Percentiles rank a stretch among this genome's conserved stretches.
phyloP scores from a whole-genome alignment of 202 grass and related monocot genomes.

The Zizania palustris region DNA sequence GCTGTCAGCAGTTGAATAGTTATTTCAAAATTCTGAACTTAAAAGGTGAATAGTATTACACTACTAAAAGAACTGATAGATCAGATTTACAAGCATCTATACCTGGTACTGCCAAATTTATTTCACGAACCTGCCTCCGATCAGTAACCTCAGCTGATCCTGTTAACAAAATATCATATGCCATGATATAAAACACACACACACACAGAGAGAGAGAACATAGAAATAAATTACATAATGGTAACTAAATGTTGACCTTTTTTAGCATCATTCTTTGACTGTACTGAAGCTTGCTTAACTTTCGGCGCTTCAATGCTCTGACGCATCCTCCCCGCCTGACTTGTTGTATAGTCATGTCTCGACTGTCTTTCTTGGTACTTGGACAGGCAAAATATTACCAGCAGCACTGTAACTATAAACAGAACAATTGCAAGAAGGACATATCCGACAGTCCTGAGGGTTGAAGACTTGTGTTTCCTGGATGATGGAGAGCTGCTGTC shows the following conservation, averaged over 20 bases:
- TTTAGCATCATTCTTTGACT: constrained; percentile 53
- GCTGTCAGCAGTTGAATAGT: constrained; percentile 50
- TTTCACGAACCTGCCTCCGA: no score
- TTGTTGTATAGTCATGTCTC: constrained; percentile 46
- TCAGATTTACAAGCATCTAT: constrained; percentile 28
- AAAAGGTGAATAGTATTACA: constrained; percentile 30
- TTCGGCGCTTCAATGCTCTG: constrained; percentile 60
- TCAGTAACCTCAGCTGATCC: no score
- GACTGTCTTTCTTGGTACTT: constrained; percentile 72
- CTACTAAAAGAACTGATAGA: constrained; percentile 29
- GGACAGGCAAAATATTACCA: constrained; percentile 67
- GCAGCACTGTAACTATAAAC: constrained; percentile 61
- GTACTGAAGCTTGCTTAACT: constrained; percentile 53
- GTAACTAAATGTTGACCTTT: constrained; percentile 54
- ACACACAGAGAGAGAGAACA: not conserved
- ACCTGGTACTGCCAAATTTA: constrained; percentile 40
- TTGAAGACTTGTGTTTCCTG: constrained; percentile 67
- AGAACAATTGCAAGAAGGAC: constrained; percentile 66
- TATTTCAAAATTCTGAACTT: constrained; percentile 27
- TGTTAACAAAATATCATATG: no score
- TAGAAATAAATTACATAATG: constrained; percentile 26
- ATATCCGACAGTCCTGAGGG: constrained; percentile 77
- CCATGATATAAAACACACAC: constrained; percentile 4
- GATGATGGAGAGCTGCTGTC: constrained; percentile 45
- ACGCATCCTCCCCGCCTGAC: constrained; percentile 48